A percentile compares a stretch with the other conserved stretches of the same genome.
Evolutionary conservation across 495 filamentous ascomycete genomes (phyloP).

Genomic region (Aspergillus coremiiformis): DNA sequence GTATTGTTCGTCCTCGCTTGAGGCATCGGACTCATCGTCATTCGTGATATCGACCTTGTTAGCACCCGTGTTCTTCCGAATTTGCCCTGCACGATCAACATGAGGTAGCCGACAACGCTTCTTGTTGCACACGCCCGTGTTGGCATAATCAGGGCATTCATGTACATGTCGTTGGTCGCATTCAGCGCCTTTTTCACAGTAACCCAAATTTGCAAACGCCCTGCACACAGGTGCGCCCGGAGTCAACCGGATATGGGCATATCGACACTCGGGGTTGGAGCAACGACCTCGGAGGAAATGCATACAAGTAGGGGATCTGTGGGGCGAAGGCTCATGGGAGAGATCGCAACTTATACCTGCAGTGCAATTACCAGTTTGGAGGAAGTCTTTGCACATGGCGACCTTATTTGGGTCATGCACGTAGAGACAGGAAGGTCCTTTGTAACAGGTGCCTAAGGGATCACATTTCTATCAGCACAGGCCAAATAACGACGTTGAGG

Average conservation of each 20-base stretch:
- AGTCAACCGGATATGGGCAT: slow-evolving; percentile 78
- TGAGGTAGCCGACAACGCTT: slow-evolving; percentile 81
- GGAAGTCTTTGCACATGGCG: slow-evolving; percentile 82
- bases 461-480: slow-evolving; percentile 4
- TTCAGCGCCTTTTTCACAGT: slow-evolving; percentile 73
- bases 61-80: slow-evolving; percentile 51
- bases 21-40: slow-evolving; percentile 66
- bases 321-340: slow-evolving; percentile 80
- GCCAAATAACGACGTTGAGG: slow-evolving; percentile 9
- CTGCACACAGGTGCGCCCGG: slow-evolving; percentile 77
- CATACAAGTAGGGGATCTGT: slow-evolving; percentile 80
- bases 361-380: slow-evolving; percentile 70
- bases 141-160: slow-evolving; percentile 94
- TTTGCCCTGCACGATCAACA: slow-evolving; percentile 72
- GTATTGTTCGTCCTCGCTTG: slow-evolving; percentile 74
- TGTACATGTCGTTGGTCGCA: slow-evolving; percentile 79
- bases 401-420: slow-evolving; percentile 82
- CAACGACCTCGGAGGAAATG: slow-evolving; percentile 90
- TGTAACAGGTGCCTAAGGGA: slow-evolving; percentile 66
- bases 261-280: slow-evolving; percentile 80
- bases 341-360: slow-evolving; percentile 82
- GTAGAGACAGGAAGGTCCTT: slow-evolving; percentile 73
- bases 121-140: slow-evolving; percentile 74
- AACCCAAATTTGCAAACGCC: slow-evolving; percentile 77
- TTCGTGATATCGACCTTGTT: slow-evolving; percentile 27